Conservation (phyloP, 1,139 yeast genomes). For the Sugiyamaella grinbergsii region DNA sequence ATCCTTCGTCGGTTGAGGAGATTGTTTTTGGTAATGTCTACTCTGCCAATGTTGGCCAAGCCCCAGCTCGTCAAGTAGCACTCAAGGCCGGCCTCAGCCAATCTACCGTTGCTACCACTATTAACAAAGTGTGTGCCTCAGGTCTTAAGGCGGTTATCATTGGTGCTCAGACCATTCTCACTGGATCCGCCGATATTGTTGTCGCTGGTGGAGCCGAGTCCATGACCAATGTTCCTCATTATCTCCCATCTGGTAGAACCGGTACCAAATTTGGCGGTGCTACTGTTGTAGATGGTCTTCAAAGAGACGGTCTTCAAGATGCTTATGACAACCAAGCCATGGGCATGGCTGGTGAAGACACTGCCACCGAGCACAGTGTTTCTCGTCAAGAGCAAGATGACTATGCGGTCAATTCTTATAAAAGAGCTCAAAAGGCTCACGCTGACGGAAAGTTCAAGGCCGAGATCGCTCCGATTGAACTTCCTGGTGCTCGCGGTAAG, state of each 20-base stretch:
- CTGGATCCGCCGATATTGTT: slow-evolving; percentile 89
- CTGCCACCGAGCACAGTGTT: slow-evolving; percentile 72
- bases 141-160: slow-evolving; percentile 90
- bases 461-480: slow-evolving; percentile 84
- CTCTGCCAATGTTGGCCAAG: slow-evolving; percentile 94
- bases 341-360: slow-evolving; percentile 97
- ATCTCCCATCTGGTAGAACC: slow-evolving; percentile 77
- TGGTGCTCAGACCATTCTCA: slow-evolving; percentile 86
- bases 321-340: slow-evolving; percentile 83
- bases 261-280: slow-evolving; percentile 91
- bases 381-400: slow-evolving; percentile 77
- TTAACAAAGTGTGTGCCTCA: slow-evolving; percentile 97
- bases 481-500: slow-evolving; percentile 91
- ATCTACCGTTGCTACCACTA: slow-evolving; percentile 78
- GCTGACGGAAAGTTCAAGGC: slow-evolving; percentile 73
- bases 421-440: slow-evolving; percentile 79
- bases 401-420: slow-evolving; percentile 84
- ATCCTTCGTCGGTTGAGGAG: slow-evolving; percentile 79
- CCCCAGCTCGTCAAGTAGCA: slow-evolving; percentile 98
- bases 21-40: slow-evolving; percentile 90
- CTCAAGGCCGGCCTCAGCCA: slow-evolving; percentile 82
- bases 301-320: slow-evolving; percentile 88
- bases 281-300: slow-evolving; percentile 78
- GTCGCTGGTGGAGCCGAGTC: slow-evolving; percentile 98
- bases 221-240: slow-evolving; percentile 95